Percentiles rank a stretch among this genome's conserved stretches.
Evolutionary conservation across 345 rosid genomes (phyloP).

Genomic region (Tarenaya hassleriana): DNA sequence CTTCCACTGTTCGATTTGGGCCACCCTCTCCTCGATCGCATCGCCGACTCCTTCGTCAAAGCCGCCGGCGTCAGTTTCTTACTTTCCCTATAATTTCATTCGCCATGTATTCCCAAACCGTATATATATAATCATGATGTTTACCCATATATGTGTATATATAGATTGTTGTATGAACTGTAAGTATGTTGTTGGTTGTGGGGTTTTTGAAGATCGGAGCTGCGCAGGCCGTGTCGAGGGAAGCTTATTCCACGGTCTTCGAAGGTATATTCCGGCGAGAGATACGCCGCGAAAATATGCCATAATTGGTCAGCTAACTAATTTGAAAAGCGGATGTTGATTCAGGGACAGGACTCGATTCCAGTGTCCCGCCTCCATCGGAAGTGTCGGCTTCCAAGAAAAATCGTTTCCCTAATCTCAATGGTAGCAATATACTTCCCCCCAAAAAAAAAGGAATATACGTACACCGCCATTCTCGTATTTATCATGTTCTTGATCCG

Average conservation of each 20-base stretch:
- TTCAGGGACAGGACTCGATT: constrained; percentile 48
- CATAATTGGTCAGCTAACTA: too few species aligned
- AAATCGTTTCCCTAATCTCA: constrained; percentile 53
- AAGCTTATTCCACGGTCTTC: constrained; percentile 58
- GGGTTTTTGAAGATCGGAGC: constrained; percentile 60
- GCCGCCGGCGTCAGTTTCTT: constrained; percentile 64
- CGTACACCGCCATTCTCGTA: neutral
- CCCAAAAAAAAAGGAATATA: neutral
- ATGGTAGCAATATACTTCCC: constrained; percentile 37
- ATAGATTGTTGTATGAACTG: too few species aligned
- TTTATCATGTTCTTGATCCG: neutral
- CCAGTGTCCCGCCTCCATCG: constrained; percentile 37
- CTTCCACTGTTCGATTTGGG: constrained; percentile 71
- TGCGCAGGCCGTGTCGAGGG: constrained; percentile 70
- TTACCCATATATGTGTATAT: too few species aligned
- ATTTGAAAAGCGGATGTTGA: too few species aligned
- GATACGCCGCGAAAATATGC: too few species aligned
- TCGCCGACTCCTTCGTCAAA: constrained; percentile 80
- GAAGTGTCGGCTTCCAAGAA: constrained; percentile 39
- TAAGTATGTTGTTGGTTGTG: neutral
- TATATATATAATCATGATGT: too few species aligned
- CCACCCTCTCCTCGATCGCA: constrained; percentile 89
- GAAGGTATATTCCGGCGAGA: constrained; percentile 36
- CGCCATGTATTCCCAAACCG: too few species aligned
- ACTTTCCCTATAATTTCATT: neutral